Base-by-base conservation (phyloP, 345 rosid species). In the Raphanus sativus region DNA sequence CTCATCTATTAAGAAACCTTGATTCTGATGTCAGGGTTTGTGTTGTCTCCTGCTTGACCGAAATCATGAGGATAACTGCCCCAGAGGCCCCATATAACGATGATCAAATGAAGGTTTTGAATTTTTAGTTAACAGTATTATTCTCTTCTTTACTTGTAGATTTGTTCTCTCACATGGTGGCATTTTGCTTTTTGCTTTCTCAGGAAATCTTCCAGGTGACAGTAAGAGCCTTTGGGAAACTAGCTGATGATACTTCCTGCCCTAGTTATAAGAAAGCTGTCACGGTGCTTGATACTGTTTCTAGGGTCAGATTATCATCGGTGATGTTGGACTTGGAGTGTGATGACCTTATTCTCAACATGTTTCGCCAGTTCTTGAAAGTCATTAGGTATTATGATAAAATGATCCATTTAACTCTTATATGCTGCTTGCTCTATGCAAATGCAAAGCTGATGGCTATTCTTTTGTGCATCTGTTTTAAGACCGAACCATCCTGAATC, bases 311-410 rank as follows among this genome's bases (percentile, higher is more conserved):
- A 74, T 84, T 89, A 54, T 85, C 88, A 77, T 81, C 91, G 83
- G 77, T 94, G 78, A 90, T 94, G 97, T 77, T 90, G 81, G 96
- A 94, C 81, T 89, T 91, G 56, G 88, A 88, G 81, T 85, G 89
- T 45, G 89, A 91, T 65, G 81, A 71, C 62, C 83, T 90, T 73
- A 82, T 90, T 40, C 32, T 83, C 8, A 85, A 88, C 65, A 89
- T 91, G 91, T 90, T 94, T 83, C 86, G 70, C 21, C 81, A 56
- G 69, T 87, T 90, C 76, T 82, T 91, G 67, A 82, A 81, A 74
- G 80, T 71, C 71, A 81, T 85, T 25, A 80, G 91, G 98, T 91
- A 85, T 0, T 2, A 38, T 38, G 11, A 8, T 8, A 11, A 28
- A 28, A 28, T 28, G 30, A 0, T 38, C 12, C 33, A 0, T 50